A percentile compares a stretch with the other conserved stretches of the same genome.
These are phyloP conservation scores for Trichosporon asahii DNA, from an alignment of 1,284 basidiomycete species.

Conservation along the genomic window DNA sequence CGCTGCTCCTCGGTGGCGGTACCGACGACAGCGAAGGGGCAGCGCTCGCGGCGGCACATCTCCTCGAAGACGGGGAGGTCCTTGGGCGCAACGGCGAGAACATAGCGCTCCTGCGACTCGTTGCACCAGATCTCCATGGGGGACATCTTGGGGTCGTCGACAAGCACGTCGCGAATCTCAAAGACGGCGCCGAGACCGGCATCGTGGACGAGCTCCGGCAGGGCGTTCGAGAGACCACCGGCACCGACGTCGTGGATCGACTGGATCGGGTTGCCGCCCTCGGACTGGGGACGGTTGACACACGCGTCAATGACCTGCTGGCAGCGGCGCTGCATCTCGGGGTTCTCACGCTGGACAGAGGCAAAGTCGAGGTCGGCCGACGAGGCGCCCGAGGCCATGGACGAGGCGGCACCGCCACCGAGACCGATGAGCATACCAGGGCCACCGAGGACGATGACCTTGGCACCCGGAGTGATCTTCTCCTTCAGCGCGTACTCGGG, in stretches of 20 bases:
- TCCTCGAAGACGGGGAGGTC: slow-evolving; percentile 61
- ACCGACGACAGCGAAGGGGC: slow-evolving; percentile 84
- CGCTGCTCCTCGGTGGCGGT: slow-evolving; percentile 75
- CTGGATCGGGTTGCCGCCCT: slow-evolving; percentile 71
- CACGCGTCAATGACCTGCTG: slow-evolving; percentile 97
- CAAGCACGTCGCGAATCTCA: slow-evolving; percentile 88
- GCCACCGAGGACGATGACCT: slow-evolving; percentile 91
- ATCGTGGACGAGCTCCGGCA: slow-evolving; percentile 96
- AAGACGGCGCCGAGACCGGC: slow-evolving; percentile 85
- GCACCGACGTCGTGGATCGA: slow-evolving; percentile 98
- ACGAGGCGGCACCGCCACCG: slow-evolving; percentile 92
- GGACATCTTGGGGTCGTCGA: slow-evolving; percentile 90
- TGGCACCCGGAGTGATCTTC: slow-evolving; percentile 70
- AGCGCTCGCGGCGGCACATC: slow-evolving; percentile 83
- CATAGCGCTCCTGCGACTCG: slow-evolving; percentile 97
- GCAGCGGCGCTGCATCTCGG: slow-evolving; percentile 95
- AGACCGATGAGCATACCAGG: slow-evolving; percentile 96
- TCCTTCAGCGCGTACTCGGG: slow-evolving; percentile 74
- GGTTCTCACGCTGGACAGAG: slow-evolving; percentile 94
- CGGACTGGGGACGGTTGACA: slow-evolving; percentile 59
- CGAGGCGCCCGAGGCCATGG: slow-evolving; percentile 80
- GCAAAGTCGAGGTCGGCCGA: slow-evolving; percentile 94
- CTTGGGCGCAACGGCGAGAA: slow-evolving; percentile 74
- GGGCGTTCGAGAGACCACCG: slow-evolving; percentile 91
- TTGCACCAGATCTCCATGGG: slow-evolving; percentile 99